Evolutionary conservation across 225 moss, liverwort and hornwort genomes (phyloP).

Genomic region (Straminergon stramineum): DNA sequence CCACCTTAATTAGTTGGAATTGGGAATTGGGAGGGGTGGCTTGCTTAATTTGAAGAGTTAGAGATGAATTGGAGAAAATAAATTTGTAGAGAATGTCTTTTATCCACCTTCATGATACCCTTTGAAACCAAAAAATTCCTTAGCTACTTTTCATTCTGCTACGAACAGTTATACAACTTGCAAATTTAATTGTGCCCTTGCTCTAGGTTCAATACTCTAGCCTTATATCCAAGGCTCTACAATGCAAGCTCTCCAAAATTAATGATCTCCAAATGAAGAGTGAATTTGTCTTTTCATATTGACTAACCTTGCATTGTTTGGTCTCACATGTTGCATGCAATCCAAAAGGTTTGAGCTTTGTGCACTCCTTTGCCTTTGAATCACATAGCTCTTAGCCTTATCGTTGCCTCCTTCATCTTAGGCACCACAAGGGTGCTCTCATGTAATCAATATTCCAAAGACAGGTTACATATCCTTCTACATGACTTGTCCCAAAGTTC

Average conservation of each 20-base stretch:
- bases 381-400: accelerated
- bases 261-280: background rate
- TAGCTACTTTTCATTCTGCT: no score
- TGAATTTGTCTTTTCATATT: background rate
- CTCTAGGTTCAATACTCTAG: background rate
- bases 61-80: background rate
- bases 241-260: background rate
- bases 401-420: background rate
- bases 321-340: background rate
- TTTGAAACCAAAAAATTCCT: background rate
- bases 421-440: accelerated
- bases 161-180: accelerated
- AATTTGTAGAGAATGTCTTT: background rate
- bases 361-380: background rate
- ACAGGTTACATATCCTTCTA: background rate
- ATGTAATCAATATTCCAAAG: background rate
- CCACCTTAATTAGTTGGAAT: no score
- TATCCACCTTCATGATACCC: accelerated
- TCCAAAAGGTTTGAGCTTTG: background rate
- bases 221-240: background rate
- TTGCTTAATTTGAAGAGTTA: background rate
- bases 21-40: no score
- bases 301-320: background rate
- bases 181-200: accelerated
- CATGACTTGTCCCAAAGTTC: accelerated